Evolutionary conservation across 768 basidiomycete species (phyloP), one percentile per base, ranked within the genome.

Genomic region (Psilocybe sp.): DNA sequence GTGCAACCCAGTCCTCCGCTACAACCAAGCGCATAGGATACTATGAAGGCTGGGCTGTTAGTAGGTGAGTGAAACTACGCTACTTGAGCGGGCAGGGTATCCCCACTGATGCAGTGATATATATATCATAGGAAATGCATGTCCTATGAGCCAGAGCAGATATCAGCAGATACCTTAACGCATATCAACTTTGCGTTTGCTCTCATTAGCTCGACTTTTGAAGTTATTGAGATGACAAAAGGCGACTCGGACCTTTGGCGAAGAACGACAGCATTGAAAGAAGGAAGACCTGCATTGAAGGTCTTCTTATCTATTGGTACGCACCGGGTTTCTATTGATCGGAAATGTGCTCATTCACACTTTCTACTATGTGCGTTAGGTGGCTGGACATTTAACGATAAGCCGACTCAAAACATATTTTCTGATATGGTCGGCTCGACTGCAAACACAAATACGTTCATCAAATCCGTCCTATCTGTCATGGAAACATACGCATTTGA

Each of bases 151-250:
- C 64, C 62, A 5, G 58, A 60, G 19, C 37, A 44, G 13, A 61
- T 65, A 16, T 48, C 60, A 11, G 59, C 56, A 6, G 59, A 59
- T 11, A 50, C 56, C 8, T 47, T 62, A 8, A 65, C 64, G 6
- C 62, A 64, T 44, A 40, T 65, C 48, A 64, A 63, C 46, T 65
- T 65, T 32, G 61, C 59, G 12, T 65, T 64, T 40, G 64, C 62
- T n/a, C 53, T 58, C 32, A 62, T 65, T 18, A 53, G 57, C 18
- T 40, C 49, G 20, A 45, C 53, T 11, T 64, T 61, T 23, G 43
- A 49, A 11, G 44, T 64, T 32, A 48, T 52, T 16, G 58, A 57
- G n/a, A 64, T 64, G 63, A 54, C 45, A 11, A 46, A 53, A 20
- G 51, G 51, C 33, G 60, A 65, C 32, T 42, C 54, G 20, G 16